Base-by-base conservation (phyloP, 140 eudicot species). In the Flaveria floridana region DNA sequence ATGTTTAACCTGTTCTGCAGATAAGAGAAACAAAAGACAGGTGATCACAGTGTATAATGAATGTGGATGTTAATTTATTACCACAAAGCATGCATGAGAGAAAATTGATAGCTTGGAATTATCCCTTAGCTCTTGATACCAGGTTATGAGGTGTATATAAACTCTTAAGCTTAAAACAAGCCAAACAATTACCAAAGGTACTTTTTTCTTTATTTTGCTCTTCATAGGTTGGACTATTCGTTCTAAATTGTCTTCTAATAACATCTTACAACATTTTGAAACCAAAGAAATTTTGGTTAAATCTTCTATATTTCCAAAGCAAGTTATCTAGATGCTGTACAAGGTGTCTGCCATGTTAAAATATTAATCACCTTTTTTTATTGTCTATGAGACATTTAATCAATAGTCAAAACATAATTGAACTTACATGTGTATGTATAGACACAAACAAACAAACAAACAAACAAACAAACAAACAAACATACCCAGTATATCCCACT, bases 1-100 rank as follows among this genome's bases (percentile, higher is more conserved):
- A 94, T 80, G 72, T 94, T 94, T 84, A 94, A 82, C 92, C 99
- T 94, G 88, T 88, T 90, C 99, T 94, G 99, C 74, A 78, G 68
- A 73, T 80, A 76, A 83, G 72, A 76, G 72, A 70, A 71, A 78
- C 63, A 52, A 56, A 76, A 75, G 55, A 74, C 68, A 73, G 75
- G 64, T 12, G 68, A 25, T 37, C 41, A 55, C 50, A 51, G 30
- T 71, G 18, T 68, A 68, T 46, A 68, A 46, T 6, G 6, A 28
- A 48, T 13, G 21, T 23, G 59, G 15, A 12, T 7, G 21, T 47
- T 23, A 20, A 7, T 47, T 28, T 23, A 47, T 69, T 69, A 25
- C 56, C 7, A 69, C 61, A 63, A 47, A 20, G 61, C 61, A 69
- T 25, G 74, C 74, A 47, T 21, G 61, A 25, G 39, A 69, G 61